These are phyloP conservation scores for Calophaca sinica DNA, from an alignment of 306 rosid genomes.

Conservation along the genomic window DNA sequence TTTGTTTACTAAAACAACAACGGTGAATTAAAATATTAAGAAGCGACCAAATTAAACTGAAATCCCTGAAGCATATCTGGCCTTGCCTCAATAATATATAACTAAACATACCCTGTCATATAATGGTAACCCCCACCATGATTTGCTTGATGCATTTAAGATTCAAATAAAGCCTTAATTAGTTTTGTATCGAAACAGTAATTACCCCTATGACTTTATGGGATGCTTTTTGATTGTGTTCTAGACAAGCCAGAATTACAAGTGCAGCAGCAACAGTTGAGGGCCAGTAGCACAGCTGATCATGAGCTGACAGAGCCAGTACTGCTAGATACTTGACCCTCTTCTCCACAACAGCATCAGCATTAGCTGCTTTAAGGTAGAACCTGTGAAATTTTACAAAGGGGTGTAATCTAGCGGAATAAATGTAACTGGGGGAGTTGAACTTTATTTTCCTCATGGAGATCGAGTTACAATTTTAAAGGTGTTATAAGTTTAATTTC, in stretches of 20 bases:
- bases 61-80: not conserved
- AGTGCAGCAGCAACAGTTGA: constrained; percentile 96
- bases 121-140: not conserved
- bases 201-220: constrained; percentile 73
- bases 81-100: constrained; percentile 19
- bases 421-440: constrained; percentile 13
- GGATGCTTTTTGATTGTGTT: constrained; percentile 56
- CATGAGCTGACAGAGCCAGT: constrained; percentile 66
- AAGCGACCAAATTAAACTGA: constrained; percentile 20
- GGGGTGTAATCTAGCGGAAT: not conserved
- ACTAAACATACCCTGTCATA: not conserved
- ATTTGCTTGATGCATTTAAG: constrained; percentile 3
- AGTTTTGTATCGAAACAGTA: constrained; percentile 4
- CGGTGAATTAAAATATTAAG: constrained; percentile 4
- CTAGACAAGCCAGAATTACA: constrained; percentile 79
- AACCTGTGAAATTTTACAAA: constrained; percentile 58
- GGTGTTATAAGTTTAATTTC: not conserved
- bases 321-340: constrained; percentile 75
- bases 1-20: constrained; percentile 10
- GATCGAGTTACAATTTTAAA: constrained; percentile 1
- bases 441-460: constrained; percentile 23
- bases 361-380: constrained; percentile 83
- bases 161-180: constrained; percentile 14
- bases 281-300: constrained; percentile 74
- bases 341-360: constrained; percentile 71